Conservation (phyloP, 371 early-diverging fungal species). For the Mortierella sp. region DNA sequence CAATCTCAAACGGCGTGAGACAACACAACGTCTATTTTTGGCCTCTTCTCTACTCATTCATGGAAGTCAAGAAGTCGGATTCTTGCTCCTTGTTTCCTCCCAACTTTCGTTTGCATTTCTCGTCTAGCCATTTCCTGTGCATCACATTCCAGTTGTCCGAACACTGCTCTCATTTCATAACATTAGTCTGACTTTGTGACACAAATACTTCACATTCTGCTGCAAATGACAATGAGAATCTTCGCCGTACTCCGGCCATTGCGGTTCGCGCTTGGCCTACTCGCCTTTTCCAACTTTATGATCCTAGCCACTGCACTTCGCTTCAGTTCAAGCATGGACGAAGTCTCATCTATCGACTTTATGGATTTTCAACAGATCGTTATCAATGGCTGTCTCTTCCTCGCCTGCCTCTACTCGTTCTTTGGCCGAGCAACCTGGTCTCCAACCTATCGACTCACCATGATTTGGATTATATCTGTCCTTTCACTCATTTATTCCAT, state of each 20-base stretch:
- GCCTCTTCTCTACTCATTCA: too few relatives aligned
- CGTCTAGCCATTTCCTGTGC: too few relatives aligned
- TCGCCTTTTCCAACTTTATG: constrained; percentile 15
- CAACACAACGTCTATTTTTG: too few relatives aligned
- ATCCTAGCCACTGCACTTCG: constrained; percentile 6
- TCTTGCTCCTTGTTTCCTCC: too few relatives aligned
- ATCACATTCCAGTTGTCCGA: too few relatives aligned
- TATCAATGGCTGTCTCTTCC: constrained; percentile 16
- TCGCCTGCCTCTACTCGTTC: constrained; percentile 17
- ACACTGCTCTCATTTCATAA: too few relatives aligned
- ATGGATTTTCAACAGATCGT: constrained; percentile 24
- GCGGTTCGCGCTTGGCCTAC: constrained; percentile 1
- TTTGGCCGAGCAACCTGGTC: constrained; percentile 1
- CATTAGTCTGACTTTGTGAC: too few relatives aligned
- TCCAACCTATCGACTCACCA: constrained; percentile 1
- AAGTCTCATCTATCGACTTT: not conserved
- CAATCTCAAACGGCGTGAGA: too few relatives aligned
- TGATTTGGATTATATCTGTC: constrained; percentile 8
- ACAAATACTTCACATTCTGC: not conserved
- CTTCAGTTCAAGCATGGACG: constrained; percentile 3
- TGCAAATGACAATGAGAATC: not conserved
- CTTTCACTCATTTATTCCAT: constrained; percentile 13
- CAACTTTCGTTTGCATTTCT: too few relatives aligned
- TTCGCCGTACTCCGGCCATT: constrained; percentile 7
- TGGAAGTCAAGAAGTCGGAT: too few relatives aligned